Conservation (phyloP, 2,329 filamentous ascomycete genomes). For the Ophiosphaerella herpotricha region DNA sequence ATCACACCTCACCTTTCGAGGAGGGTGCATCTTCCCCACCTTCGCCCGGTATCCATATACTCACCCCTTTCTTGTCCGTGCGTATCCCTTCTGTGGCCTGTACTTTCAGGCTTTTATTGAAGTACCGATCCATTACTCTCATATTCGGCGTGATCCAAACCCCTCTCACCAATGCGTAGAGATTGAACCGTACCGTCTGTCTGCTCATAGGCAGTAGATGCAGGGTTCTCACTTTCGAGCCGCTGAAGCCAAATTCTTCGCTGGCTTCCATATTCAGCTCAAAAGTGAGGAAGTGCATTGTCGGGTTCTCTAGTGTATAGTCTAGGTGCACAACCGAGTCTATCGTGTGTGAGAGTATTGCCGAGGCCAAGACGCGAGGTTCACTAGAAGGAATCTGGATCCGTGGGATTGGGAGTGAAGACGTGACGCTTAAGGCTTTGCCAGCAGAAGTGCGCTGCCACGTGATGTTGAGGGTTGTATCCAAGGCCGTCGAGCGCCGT, state of each 20-base stretch:
- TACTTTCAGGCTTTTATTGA: slow-evolving; percentile 85
- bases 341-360: slow-evolving; percentile 38
- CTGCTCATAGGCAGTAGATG: slow-evolving; percentile 83
- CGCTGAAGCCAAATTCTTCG: slow-evolving; percentile 91
- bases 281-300: slow-evolving; percentile 92
- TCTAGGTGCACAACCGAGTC: slow-evolving; percentile 48
- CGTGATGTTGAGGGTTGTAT: slow-evolving; percentile 73
- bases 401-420: slow-evolving; percentile 75
- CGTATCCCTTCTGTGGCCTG: slow-evolving; percentile 74
- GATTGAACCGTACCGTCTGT: slow-evolving; percentile 71
- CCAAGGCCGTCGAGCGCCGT: slow-evolving; percentile 72
- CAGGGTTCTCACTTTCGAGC: slow-evolving; percentile 77
- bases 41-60: slow-evolving; percentile 44
- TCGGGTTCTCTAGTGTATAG: slow-evolving; percentile 89
- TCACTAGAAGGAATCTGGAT: slow-evolving; percentile 82
- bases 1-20: neutral
- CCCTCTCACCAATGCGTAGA: slow-evolving; percentile 69
- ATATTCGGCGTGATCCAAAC: slow-evolving; percentile 74
- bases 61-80: slow-evolving; percentile 58
- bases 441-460: slow-evolving; percentile 67
- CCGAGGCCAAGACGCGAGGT: slow-evolving; percentile 74
- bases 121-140: slow-evolving; percentile 85
- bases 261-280: slow-evolving; percentile 89
- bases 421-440: slow-evolving; percentile 35
- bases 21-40: slow-evolving; percentile 5